Base-by-base conservation (phyloP, 2,329 filamentous ascomycete species). In the Neophaeococcomyces mojaviensis region DNA sequence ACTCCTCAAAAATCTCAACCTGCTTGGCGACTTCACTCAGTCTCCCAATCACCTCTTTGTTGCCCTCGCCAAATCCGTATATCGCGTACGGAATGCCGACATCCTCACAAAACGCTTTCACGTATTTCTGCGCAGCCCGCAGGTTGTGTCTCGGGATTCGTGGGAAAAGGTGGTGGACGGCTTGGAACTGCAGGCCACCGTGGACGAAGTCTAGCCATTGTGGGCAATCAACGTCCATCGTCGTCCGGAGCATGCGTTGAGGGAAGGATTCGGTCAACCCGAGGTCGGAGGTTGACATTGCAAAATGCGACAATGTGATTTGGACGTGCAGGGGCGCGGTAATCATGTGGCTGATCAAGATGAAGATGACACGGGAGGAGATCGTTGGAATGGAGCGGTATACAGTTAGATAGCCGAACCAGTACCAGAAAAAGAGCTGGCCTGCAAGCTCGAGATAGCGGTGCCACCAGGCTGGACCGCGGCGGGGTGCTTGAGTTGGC, bases 221-320 rank as follows among this genome's bases (percentile, higher is more conserved):
- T 0, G 88, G 86, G 60, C 88, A 94, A 61, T 92, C 87, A n/a
- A 94, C 81, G 53, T 94, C 88, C 88, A 94, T 94, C 7, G 88
- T 94, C 1, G 88, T 95, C 55, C 88, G 81, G 36, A 95, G 73
- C 83, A 94, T 92, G 64, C 82, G 85, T 64, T 94, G 88, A 0
- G 88, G 80, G 62, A 95, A 95, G 0, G 86, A 92, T 62, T 95
- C 88, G 42, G 81, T 73, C 1, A 84, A 79, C 0, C 88, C 88
- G 7, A 94, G 73, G 57, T 95, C 86, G 10, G 86, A 77, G 0
- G 88, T 95, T 56, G 86, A 89, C 88, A 94, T 95, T 53, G 86
- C 86, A 65, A 94, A 95, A 65, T 95, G 88, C 2, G 86, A 92
- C 15, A 94, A 76, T 0, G 88, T 92, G 61, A 95, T 94, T 63